A percentile compares a stretch with the other conserved stretches of the same genome.
Conservation (phyloP, 2,329 filamentous ascomycete species). For the Ceratocystis ficicola region DNA sequence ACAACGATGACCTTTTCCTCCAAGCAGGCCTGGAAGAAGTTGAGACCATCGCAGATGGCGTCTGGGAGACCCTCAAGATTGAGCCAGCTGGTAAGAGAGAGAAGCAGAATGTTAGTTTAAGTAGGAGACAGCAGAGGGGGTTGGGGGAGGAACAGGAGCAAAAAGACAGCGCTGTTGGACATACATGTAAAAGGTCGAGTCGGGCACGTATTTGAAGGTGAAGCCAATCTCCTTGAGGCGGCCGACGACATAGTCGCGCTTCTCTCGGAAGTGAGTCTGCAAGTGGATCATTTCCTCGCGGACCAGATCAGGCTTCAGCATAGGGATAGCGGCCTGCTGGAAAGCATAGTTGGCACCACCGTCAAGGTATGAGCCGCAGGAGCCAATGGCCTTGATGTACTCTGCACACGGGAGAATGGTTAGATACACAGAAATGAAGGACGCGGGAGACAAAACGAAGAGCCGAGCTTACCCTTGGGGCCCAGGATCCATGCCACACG, state of each 20-base stretch:
- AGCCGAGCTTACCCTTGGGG: constrained; percentile 49
- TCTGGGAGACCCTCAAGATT: constrained; percentile 57
- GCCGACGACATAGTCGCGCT: constrained; percentile 80
- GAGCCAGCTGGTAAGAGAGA: constrained; percentile 34
- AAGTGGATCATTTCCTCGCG: constrained; percentile 77
- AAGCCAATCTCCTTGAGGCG: constrained; percentile 80
- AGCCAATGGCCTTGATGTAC: constrained; percentile 86
- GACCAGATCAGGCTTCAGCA: constrained; percentile 80
- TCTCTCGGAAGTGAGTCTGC: constrained; percentile 77
- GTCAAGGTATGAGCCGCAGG: constrained; percentile 86
- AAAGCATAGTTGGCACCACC: constrained; percentile 91
- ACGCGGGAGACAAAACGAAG: too few species aligned
- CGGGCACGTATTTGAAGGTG: constrained; percentile 67
- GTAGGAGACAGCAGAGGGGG: too few species aligned
- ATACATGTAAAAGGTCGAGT: constrained; percentile 90
- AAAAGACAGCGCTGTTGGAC: constrained; percentile 22
- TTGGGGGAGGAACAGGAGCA: too few species aligned
- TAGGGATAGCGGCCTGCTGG: constrained; percentile 82
- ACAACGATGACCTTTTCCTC: constrained; percentile 94
- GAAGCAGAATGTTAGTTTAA: neutral
- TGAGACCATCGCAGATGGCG: constrained; percentile 82
- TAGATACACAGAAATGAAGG: neutral
- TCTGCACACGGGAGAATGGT: constrained; percentile 35
- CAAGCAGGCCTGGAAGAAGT: constrained; percentile 91
- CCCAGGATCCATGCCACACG: constrained; percentile 93